These are phyloP conservation scores for Gracilaria gracilis DNA, from an alignment of 23 red algal genomes.

Conservation along the genomic window DNA sequence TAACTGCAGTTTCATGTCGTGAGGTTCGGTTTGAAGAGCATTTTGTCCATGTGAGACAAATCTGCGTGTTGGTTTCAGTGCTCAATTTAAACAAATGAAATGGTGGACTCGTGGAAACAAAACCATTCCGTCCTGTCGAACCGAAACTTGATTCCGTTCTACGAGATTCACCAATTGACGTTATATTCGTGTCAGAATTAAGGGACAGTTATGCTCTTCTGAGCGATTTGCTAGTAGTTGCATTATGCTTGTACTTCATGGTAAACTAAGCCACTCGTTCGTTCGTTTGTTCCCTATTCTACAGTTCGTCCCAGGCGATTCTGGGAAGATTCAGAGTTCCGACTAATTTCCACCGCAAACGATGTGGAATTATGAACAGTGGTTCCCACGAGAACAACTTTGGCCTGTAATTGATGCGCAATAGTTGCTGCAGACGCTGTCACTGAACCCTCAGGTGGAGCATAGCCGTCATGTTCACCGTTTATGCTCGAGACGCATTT, in stretches of 20 bases:
- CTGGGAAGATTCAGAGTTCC: constrained; percentile 30
- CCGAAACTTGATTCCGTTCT: too few relatives aligned
- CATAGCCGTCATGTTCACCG: constrained; percentile 57
- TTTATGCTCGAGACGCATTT: constrained; percentile 85
- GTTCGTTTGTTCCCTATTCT: not conserved
- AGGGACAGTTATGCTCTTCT: too few relatives aligned
- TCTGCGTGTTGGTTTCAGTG: not conserved
- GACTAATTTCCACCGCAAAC: constrained; percentile 80
- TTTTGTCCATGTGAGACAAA: not conserved
- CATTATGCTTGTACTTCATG: not conserved
- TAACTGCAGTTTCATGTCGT: too few relatives aligned
- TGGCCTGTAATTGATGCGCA: constrained; percentile 40
- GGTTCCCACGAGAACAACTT: constrained; percentile 77
- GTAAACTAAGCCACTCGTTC: too few relatives aligned
- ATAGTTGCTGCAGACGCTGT: constrained; percentile 74
- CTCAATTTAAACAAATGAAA: too few relatives aligned
- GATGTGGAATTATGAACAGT: constrained; percentile 84
- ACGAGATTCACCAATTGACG: not conserved
- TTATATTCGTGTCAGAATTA: not conserved
- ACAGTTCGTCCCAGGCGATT: not conserved
- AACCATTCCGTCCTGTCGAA: too few relatives aligned
- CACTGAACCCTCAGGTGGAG: constrained; percentile 70
- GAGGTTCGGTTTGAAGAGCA: not conserved
- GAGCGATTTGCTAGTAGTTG: not conserved
- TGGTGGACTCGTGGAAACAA: not conserved